phyloP scores from a whole-genome alignment of 2,329 filamentous ascomycete species.

The Talaromyces rugulosus region DNA sequence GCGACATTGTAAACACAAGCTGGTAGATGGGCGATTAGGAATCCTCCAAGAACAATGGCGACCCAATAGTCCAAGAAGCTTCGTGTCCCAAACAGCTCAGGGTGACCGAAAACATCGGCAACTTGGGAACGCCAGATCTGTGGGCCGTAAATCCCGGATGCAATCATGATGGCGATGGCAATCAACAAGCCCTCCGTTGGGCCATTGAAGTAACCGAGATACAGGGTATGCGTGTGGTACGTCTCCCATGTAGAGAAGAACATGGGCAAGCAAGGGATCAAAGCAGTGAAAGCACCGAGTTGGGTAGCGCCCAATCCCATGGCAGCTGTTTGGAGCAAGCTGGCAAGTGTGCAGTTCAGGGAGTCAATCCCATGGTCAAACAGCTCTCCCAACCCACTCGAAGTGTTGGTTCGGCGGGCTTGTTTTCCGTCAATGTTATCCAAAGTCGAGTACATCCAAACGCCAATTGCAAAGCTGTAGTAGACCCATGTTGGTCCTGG shows the following conservation, averaged over 20 bases:
- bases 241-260: slow-evolving; percentile 99
- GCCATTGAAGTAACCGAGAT: slow-evolving; percentile 93
- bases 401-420: slow-evolving; percentile 88
- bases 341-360: slow-evolving; percentile 91
- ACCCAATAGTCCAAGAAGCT: slow-evolving; percentile 90
- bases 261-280: slow-evolving; percentile 92
- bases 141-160: slow-evolving; percentile 83
- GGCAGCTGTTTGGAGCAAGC: slow-evolving; percentile 83
- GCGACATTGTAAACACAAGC: slow-evolving; percentile 86
- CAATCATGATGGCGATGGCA: slow-evolving; percentile 77
- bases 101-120: slow-evolving; percentile 62
- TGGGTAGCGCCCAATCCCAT: slow-evolving; percentile 85
- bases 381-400: slow-evolving; percentile 88
- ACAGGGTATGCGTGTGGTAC: slow-evolving; percentile 96
- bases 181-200: slow-evolving; percentile 93
- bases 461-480: slow-evolving; percentile 88
- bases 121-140: slow-evolving; percentile 79
- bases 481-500: slow-evolving; percentile 89
- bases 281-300: slow-evolving; percentile 83
- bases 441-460: slow-evolving; percentile 99
- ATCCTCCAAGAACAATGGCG: slow-evolving; percentile 60
- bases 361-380: slow-evolving; percentile 99
- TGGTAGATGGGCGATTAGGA: slow-evolving; percentile 73
- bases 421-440: slow-evolving; percentile 99
- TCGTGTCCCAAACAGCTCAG: slow-evolving; percentile 61